These are phyloP conservation scores for Daldinia childiae DNA, from an alignment of 495 filamentous ascomycete species.

Conservation along the genomic window DNA sequence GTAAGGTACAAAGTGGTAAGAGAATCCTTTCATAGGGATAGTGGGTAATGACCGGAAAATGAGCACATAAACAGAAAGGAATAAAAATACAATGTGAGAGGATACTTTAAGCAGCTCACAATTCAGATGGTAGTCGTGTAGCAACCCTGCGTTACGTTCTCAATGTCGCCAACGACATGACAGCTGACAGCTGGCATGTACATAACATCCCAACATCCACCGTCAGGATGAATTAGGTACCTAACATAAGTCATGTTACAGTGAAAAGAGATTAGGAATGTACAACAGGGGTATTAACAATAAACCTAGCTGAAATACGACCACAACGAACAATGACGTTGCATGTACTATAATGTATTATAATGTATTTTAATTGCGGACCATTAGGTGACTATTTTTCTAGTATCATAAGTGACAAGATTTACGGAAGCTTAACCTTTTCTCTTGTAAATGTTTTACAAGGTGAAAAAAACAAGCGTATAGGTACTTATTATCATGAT, in stretches of 20 bases:
- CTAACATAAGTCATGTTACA: background rate
- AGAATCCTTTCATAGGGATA: too few relatives aligned
- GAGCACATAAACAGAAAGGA: background rate
- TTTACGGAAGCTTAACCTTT: background rate
- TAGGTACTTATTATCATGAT: too few relatives aligned
- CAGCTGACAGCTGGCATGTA: background rate
- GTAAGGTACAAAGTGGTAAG: too few relatives aligned
- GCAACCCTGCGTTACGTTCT: background rate
- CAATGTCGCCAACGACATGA: background rate
- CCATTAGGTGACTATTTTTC: background rate
- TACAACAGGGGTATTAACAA: background rate
- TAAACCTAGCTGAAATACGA: background rate
- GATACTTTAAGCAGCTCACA: background rate
- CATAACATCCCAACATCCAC: background rate
- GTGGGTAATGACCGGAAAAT: too few relatives aligned
- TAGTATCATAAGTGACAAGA: background rate
- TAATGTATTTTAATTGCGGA: background rate
- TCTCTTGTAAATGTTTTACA: too few relatives aligned
- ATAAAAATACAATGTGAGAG: background rate
- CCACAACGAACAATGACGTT: conserved; percentile 5
- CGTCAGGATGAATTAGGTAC: background rate
- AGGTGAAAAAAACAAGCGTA: too few relatives aligned
- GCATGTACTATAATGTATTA: background rate
- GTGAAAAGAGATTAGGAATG: background rate
- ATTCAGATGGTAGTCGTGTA: background rate